Conservation (phyloP, 2,329 filamentous ascomycete genomes). For the Cyphellophora europaea region DNA sequence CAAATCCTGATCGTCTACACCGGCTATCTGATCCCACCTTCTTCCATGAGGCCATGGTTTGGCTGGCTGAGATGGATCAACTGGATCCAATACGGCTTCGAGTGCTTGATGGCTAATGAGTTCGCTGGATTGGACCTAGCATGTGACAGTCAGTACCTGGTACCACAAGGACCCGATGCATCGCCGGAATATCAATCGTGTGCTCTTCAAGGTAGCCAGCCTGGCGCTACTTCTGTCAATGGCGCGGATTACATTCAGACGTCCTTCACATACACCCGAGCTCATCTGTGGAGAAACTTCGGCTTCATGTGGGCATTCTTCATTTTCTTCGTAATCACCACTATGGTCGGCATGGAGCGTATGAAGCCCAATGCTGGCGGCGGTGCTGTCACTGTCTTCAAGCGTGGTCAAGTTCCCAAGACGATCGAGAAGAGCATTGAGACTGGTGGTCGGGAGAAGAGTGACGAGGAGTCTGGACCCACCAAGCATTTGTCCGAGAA, state of each 20-base stretch:
- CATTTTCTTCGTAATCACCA: constrained; percentile 62
- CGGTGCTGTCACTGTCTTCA: constrained; percentile 71
- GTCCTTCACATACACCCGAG: constrained; percentile 45
- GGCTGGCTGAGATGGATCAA: constrained; percentile 52
- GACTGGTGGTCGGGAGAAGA: constrained; percentile 30
- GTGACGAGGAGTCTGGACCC: constrained; percentile 45
- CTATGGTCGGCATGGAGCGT: constrained; percentile 69
- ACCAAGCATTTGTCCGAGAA: too few species aligned
- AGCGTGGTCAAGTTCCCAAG: constrained; percentile 55
- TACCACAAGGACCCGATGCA: constrained; percentile 40
- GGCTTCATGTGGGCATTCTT: constrained; percentile 73
- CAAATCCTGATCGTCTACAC: constrained; percentile 29
- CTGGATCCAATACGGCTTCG: constrained; percentile 29
- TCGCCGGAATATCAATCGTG: constrained; percentile 61
- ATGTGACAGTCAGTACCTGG: constrained; percentile 21
- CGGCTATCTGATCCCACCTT: constrained; percentile 36
- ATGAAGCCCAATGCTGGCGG: constrained; percentile 72
- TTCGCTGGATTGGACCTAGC: constrained; percentile 22
- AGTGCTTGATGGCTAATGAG: constrained; percentile 28
- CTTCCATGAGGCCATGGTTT: constrained; percentile 44
- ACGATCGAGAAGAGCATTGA: constrained; percentile 46
- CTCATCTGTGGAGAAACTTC: constrained; percentile 62
- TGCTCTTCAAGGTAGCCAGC: constrained; percentile 43
- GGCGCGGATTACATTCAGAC: constrained; percentile 48
- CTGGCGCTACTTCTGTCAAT: constrained; percentile 42